Percentiles rank a stretch among this genome's conserved stretches.
phyloP scores from a whole-genome alignment of 2,329 filamentous ascomycete genomes.

The Pseudovirgaria hyperparasitica region DNA sequence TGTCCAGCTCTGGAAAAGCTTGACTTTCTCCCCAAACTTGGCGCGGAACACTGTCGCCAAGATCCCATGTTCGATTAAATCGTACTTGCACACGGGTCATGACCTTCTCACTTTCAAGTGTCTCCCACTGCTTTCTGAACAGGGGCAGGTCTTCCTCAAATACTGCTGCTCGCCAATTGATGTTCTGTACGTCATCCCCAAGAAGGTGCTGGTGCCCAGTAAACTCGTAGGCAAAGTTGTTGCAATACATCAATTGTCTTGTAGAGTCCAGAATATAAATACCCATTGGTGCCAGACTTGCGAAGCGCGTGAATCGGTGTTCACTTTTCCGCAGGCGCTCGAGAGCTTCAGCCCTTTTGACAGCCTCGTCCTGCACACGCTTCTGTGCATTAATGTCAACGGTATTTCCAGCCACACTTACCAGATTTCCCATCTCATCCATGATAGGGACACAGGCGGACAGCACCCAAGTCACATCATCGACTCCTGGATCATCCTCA shows the following conservation, averaged over 20 bases:
- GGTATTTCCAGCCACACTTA: conserved; percentile 18
- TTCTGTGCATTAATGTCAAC: conserved; percentile 21
- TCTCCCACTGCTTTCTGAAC: too few species aligned
- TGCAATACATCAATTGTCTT: too few species aligned
- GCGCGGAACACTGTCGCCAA: conserved; percentile 7
- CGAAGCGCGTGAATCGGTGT: conserved; percentile 14
- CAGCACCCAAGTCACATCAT: conserved; percentile 13
- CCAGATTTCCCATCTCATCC: conserved; percentile 12
- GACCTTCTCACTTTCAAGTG: too few species aligned
- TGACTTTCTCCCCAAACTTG: conserved; percentile 5
- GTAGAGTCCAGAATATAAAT: conserved; percentile 18
- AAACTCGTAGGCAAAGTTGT: too few species aligned
- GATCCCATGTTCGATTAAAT: conserved; percentile 7
- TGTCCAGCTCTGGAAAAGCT: too few species aligned
- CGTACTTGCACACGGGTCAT: too few species aligned
- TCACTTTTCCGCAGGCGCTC: conserved; percentile 14
- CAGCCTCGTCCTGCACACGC: conserved; percentile 11
- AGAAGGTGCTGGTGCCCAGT: too few species aligned
- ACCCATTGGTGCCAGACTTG: conserved; percentile 13
- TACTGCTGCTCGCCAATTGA: too few species aligned
- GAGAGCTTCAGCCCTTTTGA: conserved; percentile 13
- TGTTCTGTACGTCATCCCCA: too few species aligned
- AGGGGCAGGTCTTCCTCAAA: too few species aligned
- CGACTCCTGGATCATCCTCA: conserved; percentile 5
- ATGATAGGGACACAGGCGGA: conserved; percentile 18